Base-by-base conservation (phyloP, 768 basidiomycete genomes). In the Lactifluus subvellereus region DNA sequence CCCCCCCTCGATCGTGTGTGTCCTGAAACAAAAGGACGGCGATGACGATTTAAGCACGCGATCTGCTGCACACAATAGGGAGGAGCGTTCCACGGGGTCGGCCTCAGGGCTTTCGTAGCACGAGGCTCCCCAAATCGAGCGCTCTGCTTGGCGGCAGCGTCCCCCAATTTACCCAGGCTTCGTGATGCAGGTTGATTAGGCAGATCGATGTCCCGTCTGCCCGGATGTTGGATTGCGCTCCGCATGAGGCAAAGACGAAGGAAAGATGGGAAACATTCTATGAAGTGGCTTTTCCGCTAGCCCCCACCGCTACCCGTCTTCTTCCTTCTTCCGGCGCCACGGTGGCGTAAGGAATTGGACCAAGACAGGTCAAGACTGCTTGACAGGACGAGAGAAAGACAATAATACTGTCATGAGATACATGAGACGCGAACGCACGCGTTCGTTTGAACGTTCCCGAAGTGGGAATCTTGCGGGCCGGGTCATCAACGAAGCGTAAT, bases 1-100 rank as follows among this genome's bases (percentile, higher is more conserved):
- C 22, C 6, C 14, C 9, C 22, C 27, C 47, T 20, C 38, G 38
- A 37, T 53, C 33, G 52, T 37, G n/a, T 20, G 37, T 35, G 30
- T 2, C 16, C 30, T 27, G 8, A 50, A 50, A 40, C 8, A 59
- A 27, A n/a, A 30, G 7, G 14, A 16, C 20, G 35, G 13, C 8
- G 42, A 53, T 54, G 52, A 63, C 62, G 62, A 59, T 54, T 58
- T 54, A 59, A 54, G 57, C 57, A 63, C 51, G 50, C 61, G 62
- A 63, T 63, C 62, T 53, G 62, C 62, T 27, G 18, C 30, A 64
- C 62, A 64, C 62, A 64, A 64, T 64, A 54, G 62, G 62, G 62
- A 64, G 52, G 57, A 9, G 20, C 1, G 57, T 6, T 18, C 62
- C 62, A n/a, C 2, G 7, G 6, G 57, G 16, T 50, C 14, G 62